Percentiles rank a stretch among this genome's conserved stretches.
Conservation (phyloP, 805 yeast genomes). For the Nakazawaea anatomiae region DNA sequence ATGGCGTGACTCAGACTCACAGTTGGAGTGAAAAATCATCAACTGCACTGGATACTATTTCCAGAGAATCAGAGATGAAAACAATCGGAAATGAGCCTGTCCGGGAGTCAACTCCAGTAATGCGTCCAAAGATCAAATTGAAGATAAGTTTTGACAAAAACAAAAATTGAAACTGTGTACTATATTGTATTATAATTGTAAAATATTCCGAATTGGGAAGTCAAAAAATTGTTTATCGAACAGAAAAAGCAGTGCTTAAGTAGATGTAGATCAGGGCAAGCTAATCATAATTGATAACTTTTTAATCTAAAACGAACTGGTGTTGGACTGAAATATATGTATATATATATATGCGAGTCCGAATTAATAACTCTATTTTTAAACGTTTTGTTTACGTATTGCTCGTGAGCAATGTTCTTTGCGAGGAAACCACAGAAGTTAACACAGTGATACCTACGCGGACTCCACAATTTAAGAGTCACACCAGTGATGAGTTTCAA, state of each 20-base stretch:
- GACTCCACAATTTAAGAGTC: neutral
- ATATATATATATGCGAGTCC: too few species aligned
- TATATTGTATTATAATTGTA: neutral
- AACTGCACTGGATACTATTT: too few species aligned
- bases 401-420: neutral
- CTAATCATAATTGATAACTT: too few species aligned
- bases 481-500: too few species aligned
- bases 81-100: neutral
- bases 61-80: too few species aligned
- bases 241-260: neutral
- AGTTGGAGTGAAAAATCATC: too few species aligned
- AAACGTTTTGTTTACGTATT: neutral
- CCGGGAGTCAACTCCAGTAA: neutral
- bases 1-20: too few species aligned
- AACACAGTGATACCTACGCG: neutral
- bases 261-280: too few species aligned
- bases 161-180: neutral
- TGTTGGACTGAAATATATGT: too few species aligned
- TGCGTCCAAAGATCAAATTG: constrained; percentile 3
- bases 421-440: neutral
- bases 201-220: neutral
- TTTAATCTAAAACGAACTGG: too few species aligned
- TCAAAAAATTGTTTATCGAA: neutral
- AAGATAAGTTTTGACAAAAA: neutral
- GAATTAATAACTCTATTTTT: too few species aligned